phyloP scores from a whole-genome alignment of 345 rosid species.

The Camelina sativa region DNA sequence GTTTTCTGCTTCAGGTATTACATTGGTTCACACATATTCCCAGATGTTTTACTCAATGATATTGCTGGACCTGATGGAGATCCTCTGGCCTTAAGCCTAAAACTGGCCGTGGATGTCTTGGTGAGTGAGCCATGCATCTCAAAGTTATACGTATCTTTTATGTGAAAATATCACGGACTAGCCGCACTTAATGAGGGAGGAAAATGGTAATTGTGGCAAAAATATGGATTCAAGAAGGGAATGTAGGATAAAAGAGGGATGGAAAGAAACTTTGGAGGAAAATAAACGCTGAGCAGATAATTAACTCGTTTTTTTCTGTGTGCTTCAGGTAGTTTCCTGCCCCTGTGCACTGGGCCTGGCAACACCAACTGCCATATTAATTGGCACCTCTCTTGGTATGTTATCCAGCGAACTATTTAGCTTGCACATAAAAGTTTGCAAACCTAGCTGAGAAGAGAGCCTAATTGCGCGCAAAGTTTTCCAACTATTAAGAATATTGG shows the following conservation, averaged over 20 bases:
- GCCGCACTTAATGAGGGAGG: constrained; percentile 1
- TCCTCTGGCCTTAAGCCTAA: constrained; percentile 86
- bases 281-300: background rate
- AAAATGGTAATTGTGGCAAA: constrained; percentile 4
- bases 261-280: background rate
- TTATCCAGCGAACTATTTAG: constrained; percentile 36
- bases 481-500: constrained; percentile 10
- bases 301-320: constrained; percentile 26
- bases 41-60: constrained; percentile 93
- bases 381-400: constrained; percentile 96
- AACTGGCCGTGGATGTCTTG: constrained; percentile 96
- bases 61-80: constrained; percentile 94
- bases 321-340: constrained; percentile 89
- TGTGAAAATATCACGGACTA: constrained; percentile 9
- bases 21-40: constrained; percentile 80
- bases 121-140: constrained; percentile 54
- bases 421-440: constrained; percentile 1
- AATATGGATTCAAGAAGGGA: constrained; percentile 10
- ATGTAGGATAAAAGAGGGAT: background rate
- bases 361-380: constrained; percentile 95
- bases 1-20: constrained; percentile 68
- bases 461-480: constrained; percentile 2
- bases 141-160: constrained; percentile 27
- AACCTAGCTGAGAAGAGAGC: constrained; percentile 26
- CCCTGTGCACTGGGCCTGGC: constrained; percentile 99